Evolutionary conservation across 176 grass and related monocot species (phyloP), one percentile per base, ranked within the genome.

Genomic region (Musa troglodytarum): DNA sequence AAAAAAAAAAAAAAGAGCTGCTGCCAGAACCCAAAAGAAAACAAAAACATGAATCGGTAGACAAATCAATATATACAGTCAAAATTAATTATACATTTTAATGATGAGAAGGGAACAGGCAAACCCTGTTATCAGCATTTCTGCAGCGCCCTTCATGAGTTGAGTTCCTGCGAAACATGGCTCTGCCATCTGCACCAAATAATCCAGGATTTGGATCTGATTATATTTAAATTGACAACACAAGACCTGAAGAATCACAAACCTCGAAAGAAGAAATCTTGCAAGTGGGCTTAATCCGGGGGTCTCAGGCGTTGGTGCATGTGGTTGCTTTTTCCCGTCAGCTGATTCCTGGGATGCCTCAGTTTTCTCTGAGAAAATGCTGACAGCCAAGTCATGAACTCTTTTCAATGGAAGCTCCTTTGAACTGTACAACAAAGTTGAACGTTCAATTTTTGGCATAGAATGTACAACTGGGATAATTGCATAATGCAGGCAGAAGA

Each of bases 211-310:
- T 68, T 85, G 43, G 63, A 57, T 76, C 13, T 11, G 19, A 53
- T 69, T 79, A 63, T 80, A 80, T 72, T 50, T 3, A 76, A 68
- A n/a, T 61, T 53, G 54, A 49, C n/a, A 71, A 59, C 50, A 24
- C 75, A 70, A 15, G 23, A 62, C 1, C 77, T 61, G 65, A 68
- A 84, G 74, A 54, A 73, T 43, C 49, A 77, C 86, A 2, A 85
- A 99, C 96, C 96, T 94, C 55, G 86, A 84, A 64, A 95, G 91
- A 81, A 99, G 96, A 83, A 99, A 95, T 85, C 88, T 95, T 0
- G 96, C 82, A 68, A 93, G 78, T 26, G 91, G 88, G 81, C 96
- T 99, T 75, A 92, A 82, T 49, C 86, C 86, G 69, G 91, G 83
- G 61, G 88, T 84, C 73, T 88, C 85, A 74, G 85, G 73, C 43